Evolutionary conservation across 1,139 yeast species (phyloP).

Genomic region (Geotrichum restrictum): DNA sequence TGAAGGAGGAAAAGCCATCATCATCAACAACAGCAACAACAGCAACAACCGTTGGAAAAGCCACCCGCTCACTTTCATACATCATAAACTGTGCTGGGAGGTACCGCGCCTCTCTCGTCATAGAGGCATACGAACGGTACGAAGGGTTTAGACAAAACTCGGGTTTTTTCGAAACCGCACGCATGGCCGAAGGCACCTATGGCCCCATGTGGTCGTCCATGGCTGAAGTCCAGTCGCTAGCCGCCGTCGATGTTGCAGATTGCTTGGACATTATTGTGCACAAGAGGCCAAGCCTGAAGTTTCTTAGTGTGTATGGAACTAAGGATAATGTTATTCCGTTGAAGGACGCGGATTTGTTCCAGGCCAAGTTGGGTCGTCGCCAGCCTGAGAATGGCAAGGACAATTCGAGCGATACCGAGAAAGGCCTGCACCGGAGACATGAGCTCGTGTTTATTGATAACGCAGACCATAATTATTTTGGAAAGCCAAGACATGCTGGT

Average conservation of each 20-base stretch:
- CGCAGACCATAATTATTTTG: constrained; percentile 22
- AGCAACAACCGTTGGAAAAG: not conserved
- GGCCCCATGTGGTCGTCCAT: constrained; percentile 16
- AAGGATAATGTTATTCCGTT: constrained; percentile 18
- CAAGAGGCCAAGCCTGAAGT: not conserved
- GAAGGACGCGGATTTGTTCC: constrained; percentile 12
- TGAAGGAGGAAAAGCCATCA: not conserved
- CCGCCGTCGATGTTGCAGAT: constrained; percentile 8
- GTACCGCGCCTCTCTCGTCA: constrained; percentile 8
- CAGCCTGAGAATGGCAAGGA: too few relatives aligned
- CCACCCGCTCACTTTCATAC: not conserved
- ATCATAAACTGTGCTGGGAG: constrained; percentile 20
- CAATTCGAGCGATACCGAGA: too few relatives aligned
- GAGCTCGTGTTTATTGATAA: constrained; percentile 15
- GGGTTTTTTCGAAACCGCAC: constrained; percentile 3
- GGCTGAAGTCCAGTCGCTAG: constrained; percentile 15
- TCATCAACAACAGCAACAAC: not conserved
- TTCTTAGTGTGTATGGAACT: constrained; percentile 16
- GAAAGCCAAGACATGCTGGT: constrained; percentile 14
- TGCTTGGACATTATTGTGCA: constrained; percentile 6
- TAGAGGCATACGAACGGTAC: constrained; percentile 2
- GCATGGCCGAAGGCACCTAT: constrained; percentile 10
- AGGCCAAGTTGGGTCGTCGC: not conserved
- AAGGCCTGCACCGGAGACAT: not conserved
- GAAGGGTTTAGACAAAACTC: constrained; percentile 1